These are phyloP conservation scores for Aspergillus felis DNA, from an alignment of 2,329 filamentous ascomycete genomes.

Conservation along the genomic window DNA sequence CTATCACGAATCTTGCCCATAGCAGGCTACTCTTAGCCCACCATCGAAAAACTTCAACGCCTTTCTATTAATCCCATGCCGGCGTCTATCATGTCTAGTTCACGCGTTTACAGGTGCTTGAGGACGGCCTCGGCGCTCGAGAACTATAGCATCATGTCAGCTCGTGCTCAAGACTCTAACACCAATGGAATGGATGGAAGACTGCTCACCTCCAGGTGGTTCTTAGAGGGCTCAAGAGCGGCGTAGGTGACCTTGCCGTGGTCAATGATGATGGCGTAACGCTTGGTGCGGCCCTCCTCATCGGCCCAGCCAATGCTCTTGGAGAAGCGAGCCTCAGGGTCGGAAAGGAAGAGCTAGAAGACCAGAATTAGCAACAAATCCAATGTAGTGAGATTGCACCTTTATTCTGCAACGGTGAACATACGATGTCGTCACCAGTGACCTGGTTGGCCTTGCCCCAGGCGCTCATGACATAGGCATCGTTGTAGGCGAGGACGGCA, in stretches of 20 bases:
- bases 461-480: constrained; percentile 80
- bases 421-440: constrained; percentile 64
- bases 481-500: constrained; percentile 78
- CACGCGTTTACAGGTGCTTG: constrained; percentile 32
- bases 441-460: constrained; percentile 86
- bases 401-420: constrained; percentile 18
- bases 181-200: background rate
- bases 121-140: constrained; percentile 38
- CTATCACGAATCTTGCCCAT: constrained; percentile 10
- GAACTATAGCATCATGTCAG: constrained; percentile 25
- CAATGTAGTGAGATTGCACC: constrained; percentile 5
- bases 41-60: constrained; percentile 10
- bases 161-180: constrained; percentile 12
- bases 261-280: constrained; percentile 78
- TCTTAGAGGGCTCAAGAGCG: constrained; percentile 60
- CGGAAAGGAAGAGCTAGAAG: constrained; percentile 68
- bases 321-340: constrained; percentile 69
- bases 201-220: constrained; percentile 37
- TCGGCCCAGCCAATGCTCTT: constrained; percentile 73
- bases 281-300: constrained; percentile 66
- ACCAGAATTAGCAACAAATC: background rate
- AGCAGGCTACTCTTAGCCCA: constrained; percentile 15
- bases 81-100: constrained; percentile 10
- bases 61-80: constrained; percentile 11
- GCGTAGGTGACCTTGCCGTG: constrained; percentile 80